Conservation (phyloP, 345 rosid genomes). For the Toxicodendron radicans region DNA sequence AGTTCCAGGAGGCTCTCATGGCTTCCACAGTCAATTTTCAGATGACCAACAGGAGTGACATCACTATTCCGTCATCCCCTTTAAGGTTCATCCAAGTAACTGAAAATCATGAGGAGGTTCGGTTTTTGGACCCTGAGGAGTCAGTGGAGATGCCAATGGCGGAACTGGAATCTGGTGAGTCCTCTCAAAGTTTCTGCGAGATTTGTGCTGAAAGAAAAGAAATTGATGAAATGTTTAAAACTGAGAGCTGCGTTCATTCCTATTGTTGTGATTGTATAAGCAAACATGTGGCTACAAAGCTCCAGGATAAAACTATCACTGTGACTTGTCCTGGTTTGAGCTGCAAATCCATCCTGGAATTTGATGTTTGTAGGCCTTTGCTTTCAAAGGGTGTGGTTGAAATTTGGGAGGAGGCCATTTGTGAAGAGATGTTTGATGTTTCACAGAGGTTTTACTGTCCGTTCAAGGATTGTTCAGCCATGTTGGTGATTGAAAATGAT, state of each 20-base stretch:
- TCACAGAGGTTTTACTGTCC: slow-evolving; percentile 62
- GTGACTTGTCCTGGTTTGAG: slow-evolving; percentile 58
- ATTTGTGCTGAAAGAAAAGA: slow-evolving; percentile 58
- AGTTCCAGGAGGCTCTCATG: background rate
- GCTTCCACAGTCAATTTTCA: background rate
- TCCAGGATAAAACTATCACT: slow-evolving; percentile 22
- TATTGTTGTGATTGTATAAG: slow-evolving; percentile 55
- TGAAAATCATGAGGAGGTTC: too few species aligned
- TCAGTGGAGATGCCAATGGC: background rate
- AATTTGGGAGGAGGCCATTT: slow-evolving; percentile 53
- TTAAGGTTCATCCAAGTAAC: too few species aligned
- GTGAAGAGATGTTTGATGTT: slow-evolving; percentile 40
- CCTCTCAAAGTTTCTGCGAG: slow-evolving; percentile 43
- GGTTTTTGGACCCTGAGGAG: too few species aligned
- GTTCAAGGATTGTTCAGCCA: slow-evolving; percentile 62
- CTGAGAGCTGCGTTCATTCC: slow-evolving; percentile 42
- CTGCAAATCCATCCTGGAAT: slow-evolving; percentile 44
- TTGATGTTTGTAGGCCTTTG: slow-evolving; percentile 40
- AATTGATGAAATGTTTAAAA: slow-evolving; percentile 36
- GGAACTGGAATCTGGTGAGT: slow-evolving; percentile 18
- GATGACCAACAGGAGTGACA: background rate
- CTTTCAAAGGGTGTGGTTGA: slow-evolving; percentile 46
- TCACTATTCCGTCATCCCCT: too few species aligned
- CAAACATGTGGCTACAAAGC: slow-evolving; percentile 42
- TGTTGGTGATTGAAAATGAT: slow-evolving; percentile 40